phyloP scores from a whole-genome alignment of 2,329 filamentous ascomycete genomes.

The Verticillium nubilum region DNA sequence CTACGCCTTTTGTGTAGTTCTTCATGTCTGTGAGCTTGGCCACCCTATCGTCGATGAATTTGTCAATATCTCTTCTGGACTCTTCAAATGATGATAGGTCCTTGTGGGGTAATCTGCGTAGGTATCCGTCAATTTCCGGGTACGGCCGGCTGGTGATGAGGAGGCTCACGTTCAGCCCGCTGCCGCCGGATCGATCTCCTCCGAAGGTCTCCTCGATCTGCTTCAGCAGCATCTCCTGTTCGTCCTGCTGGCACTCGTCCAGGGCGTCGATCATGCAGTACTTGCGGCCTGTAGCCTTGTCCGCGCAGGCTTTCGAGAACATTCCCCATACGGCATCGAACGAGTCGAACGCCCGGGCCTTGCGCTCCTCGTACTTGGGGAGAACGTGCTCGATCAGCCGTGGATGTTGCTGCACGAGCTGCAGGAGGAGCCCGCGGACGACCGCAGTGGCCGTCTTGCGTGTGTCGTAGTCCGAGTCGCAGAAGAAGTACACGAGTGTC shows the following conservation, averaged over 20 bases:
- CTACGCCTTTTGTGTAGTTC: neutral
- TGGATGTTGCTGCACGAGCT: conserved; percentile 14
- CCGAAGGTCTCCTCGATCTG: conserved; percentile 10
- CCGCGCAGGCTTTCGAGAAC: conserved; percentile 9
- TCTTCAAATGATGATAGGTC: conserved; percentile 16
- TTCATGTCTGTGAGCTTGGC: neutral
- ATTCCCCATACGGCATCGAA: conserved; percentile 16
- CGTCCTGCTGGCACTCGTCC: conserved; percentile 15
- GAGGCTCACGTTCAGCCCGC: conserved; percentile 5
- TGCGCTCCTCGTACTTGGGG: conserved; percentile 13
- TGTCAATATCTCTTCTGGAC: conserved; percentile 5
- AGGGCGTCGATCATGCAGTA: conserved; percentile 17
- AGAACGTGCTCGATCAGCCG: conserved; percentile 12
- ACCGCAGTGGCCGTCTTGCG: conserved; percentile 16
- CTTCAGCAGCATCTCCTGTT: conserved; percentile 10
- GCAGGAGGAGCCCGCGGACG: conserved; percentile 16
- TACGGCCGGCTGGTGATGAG: conserved; percentile 16
- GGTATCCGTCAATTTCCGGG: conserved; percentile 7
- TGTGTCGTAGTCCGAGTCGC: conserved; percentile 14
- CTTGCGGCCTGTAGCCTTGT: conserved; percentile 11
- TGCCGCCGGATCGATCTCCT: neutral
- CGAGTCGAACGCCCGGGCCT: conserved; percentile 10
- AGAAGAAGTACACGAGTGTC: conserved; percentile 18
- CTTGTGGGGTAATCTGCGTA: conserved; percentile 13
- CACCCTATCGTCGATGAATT: neutral